A percentile compares a stretch with the other conserved stretches of the same genome.
phyloP scores from a whole-genome alignment of 2,329 filamentous ascomycete genomes.

The Grosmannia clavigera region DNA sequence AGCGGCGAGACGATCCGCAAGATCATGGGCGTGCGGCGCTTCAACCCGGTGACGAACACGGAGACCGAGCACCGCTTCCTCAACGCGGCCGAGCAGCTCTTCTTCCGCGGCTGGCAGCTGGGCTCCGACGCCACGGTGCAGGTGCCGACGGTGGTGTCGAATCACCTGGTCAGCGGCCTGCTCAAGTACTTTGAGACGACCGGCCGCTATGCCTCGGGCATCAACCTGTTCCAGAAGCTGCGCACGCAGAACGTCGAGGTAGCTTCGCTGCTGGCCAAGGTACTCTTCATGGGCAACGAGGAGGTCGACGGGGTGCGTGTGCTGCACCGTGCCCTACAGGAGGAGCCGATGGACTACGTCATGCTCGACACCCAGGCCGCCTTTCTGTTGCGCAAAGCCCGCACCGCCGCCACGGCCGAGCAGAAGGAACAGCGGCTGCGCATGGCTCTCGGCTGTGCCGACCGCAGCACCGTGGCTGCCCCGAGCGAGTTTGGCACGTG shows the following conservation, averaged over 20 bases:
- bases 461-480: constrained; percentile 86
- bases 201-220: constrained; percentile 84
- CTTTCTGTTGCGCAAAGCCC: constrained; percentile 78
- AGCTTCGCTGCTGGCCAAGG: constrained; percentile 79
- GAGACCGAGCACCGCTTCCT: constrained; percentile 95
- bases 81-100: constrained; percentile 84
- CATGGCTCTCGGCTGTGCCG: constrained; percentile 84
- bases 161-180: constrained; percentile 87
- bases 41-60: constrained; percentile 97
- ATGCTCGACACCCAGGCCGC: constrained; percentile 90
- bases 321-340: constrained; percentile 76
- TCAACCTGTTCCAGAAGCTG: constrained; percentile 96
- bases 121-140: constrained; percentile 96
- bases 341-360: constrained; percentile 94
- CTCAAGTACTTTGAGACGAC: constrained; percentile 93
- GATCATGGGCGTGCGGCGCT: constrained; percentile 91
- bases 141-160: constrained; percentile 91
- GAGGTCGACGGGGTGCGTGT: constrained; percentile 91
- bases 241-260: constrained; percentile 85
- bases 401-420: constrained; percentile 38
- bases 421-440: constrained; percentile 56
- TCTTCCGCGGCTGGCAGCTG: constrained; percentile 91
- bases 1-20: constrained; percentile 90
- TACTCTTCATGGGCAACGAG: constrained; percentile 89
- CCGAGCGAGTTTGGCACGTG: constrained; percentile 96